A percentile compares a stretch with the other conserved stretches of the same genome.
phyloP scores from a whole-genome alignment of 345 rosid genomes.

The Psidium guajava region DNA sequence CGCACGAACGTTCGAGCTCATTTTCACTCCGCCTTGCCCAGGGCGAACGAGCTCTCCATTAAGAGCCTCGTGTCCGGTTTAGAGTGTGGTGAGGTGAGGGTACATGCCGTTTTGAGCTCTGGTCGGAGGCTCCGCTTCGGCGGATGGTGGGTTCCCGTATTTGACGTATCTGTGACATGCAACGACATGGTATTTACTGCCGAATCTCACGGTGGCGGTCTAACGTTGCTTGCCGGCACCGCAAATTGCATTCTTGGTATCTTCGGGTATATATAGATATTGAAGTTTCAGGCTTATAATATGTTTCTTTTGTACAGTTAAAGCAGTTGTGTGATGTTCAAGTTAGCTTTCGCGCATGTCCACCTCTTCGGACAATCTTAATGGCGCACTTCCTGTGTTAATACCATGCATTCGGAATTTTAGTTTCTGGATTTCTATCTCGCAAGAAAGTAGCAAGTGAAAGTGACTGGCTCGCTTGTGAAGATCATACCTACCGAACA shows the following conservation, averaged over 20 bases:
- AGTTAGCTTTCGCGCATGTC: background rate
- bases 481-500: too few species aligned
- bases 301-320: too few species aligned
- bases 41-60: background rate
- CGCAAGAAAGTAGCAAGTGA: too few species aligned
- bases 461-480: too few species aligned
- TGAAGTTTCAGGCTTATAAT: background rate
- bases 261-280: background rate
- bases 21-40: background rate
- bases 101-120: background rate
- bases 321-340: background rate
- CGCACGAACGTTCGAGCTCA: background rate
- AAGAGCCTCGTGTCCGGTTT: background rate
- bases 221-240: background rate
- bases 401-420: background rate
- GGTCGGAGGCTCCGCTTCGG: background rate
- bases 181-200: background rate
- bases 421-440: too few species aligned
- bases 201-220: background rate
- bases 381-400: background rate
- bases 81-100: background rate
- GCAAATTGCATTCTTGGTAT: background rate
- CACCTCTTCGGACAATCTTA: background rate
- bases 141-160: background rate
- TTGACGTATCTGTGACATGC: background rate